phyloP scores from a whole-genome alignment of 805 yeast genomes.

The Kodamaea kaohsiungensis region DNA sequence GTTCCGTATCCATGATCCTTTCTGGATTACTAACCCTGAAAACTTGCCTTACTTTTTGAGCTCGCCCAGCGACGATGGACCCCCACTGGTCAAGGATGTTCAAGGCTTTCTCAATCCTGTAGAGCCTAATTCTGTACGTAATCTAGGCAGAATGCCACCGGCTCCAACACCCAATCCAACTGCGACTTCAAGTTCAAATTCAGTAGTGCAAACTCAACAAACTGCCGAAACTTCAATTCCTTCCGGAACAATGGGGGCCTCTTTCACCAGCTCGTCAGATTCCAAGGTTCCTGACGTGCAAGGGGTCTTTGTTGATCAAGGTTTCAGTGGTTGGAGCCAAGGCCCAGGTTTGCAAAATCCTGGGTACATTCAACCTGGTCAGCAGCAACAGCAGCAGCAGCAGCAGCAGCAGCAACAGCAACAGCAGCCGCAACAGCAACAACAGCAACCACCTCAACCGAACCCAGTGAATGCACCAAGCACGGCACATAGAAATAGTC shows the following conservation, averaged over 20 bases:
- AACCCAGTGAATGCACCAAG: background rate
- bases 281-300: background rate
- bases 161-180: background rate
- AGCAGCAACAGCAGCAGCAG: background rate
- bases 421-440: constrained; percentile 9
- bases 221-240: background rate
- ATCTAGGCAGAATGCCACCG: background rate
- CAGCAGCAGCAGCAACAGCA: constrained; percentile 3
- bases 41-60: constrained; percentile 39
- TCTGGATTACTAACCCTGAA: constrained; percentile 52
- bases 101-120: background rate
- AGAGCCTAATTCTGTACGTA: background rate
- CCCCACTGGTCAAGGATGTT: constrained; percentile 1
- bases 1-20: constrained; percentile 48
- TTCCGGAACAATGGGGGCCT: background rate
- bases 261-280: background rate
- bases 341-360: background rate
- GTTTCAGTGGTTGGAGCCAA: background rate
- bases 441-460: background rate
- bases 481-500: background rate
- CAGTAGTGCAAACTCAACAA: background rate
- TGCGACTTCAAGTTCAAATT: background rate
- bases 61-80: constrained; percentile 27
- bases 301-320: background rate
- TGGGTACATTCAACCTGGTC: background rate